Percentiles rank a stretch among this genome's conserved stretches.
Evolutionary conservation across 495 filamentous ascomycete genomes (phyloP).

Genomic region (Annulohypoxylon bovei): DNA sequence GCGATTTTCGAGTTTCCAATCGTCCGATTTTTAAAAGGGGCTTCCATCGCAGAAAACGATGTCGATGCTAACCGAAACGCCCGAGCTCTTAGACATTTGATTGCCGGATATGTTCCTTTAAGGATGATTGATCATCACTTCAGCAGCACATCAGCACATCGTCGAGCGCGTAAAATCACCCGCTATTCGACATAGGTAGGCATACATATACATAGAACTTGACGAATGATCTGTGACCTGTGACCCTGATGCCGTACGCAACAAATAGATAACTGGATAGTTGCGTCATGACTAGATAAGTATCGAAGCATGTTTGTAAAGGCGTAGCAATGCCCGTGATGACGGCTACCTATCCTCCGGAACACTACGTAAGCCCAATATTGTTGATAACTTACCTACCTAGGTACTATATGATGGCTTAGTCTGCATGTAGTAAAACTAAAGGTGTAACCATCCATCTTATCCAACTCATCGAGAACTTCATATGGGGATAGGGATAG

Average conservation of each 20-base stretch:
- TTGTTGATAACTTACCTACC: slow-evolving; percentile 15
- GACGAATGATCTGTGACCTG: slow-evolving; percentile 15
- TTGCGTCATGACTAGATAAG: slow-evolving; percentile 42
- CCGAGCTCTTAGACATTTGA: slow-evolving; percentile 25
- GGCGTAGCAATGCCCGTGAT: slow-evolving; percentile 20
- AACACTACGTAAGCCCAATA: slow-evolving; percentile 13
- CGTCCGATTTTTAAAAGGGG: slow-evolving; percentile 4
- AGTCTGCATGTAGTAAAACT: background rate
- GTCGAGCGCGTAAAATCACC: slow-evolving; percentile 21
- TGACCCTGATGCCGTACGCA: slow-evolving; percentile 1
- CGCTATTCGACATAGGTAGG: slow-evolving; percentile 1
- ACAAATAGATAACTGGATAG: slow-evolving; percentile 3
- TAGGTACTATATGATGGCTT: slow-evolving; percentile 11
- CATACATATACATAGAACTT: slow-evolving; percentile 7
- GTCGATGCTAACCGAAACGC: slow-evolving; percentile 31
- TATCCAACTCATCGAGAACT: slow-evolving; percentile 6
- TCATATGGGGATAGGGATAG: background rate
- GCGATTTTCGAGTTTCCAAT: slow-evolving; percentile 7
- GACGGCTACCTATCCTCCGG: slow-evolving; percentile 33
- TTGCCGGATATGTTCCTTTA: slow-evolving; percentile 13
- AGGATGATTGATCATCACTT: slow-evolving; percentile 28
- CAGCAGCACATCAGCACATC: slow-evolving; percentile 25
- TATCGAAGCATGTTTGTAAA: slow-evolving; percentile 4
- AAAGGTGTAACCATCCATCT: slow-evolving; percentile 10
- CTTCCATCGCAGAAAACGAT: background rate